These are phyloP conservation scores for Neckera pumila DNA, from an alignment of 225 moss, liverwort and hornwort genomes.

Conservation along the genomic window DNA sequence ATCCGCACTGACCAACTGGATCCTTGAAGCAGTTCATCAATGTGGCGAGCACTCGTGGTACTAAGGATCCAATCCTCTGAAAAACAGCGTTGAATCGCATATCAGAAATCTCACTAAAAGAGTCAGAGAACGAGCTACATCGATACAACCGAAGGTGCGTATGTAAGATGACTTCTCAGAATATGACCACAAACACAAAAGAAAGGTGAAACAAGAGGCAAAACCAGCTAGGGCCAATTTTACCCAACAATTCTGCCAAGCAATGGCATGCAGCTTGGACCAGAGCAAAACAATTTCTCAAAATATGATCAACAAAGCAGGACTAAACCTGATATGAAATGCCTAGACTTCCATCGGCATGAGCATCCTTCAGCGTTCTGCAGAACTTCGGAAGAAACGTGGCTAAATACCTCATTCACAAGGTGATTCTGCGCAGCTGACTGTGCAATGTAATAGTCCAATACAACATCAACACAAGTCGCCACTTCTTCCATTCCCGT, in stretches of 20 bases:
- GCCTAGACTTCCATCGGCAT: background rate
- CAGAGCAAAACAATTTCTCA: background rate
- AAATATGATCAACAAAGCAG: background rate
- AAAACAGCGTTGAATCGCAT: background rate
- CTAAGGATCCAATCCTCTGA: conserved; percentile 51
- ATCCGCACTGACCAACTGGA: conserved; percentile 68
- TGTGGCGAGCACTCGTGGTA: conserved; percentile 41
- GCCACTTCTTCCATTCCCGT: conserved; percentile 66
- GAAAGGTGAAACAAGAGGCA: background rate
- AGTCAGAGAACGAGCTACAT: background rate
- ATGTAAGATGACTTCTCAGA: background rate
- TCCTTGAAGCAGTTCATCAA: conserved; percentile 64
- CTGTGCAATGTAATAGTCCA: conserved; percentile 57
- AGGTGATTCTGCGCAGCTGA: conserved; percentile 57
- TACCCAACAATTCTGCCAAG: conserved; percentile 59
- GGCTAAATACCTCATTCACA: conserved; percentile 50
- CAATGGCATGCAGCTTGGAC: conserved; percentile 68
- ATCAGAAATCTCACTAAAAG: background rate
- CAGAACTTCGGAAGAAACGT: background rate
- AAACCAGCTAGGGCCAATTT: conserved; percentile 32
- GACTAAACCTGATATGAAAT: background rate
- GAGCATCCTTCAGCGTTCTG: background rate
- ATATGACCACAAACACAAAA: background rate
- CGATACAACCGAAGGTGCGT: background rate
- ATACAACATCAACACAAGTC: conserved; percentile 42